phyloP scores from a whole-genome alignment of 768 basidiomycete genomes.

The Boletus fagicola region DNA sequence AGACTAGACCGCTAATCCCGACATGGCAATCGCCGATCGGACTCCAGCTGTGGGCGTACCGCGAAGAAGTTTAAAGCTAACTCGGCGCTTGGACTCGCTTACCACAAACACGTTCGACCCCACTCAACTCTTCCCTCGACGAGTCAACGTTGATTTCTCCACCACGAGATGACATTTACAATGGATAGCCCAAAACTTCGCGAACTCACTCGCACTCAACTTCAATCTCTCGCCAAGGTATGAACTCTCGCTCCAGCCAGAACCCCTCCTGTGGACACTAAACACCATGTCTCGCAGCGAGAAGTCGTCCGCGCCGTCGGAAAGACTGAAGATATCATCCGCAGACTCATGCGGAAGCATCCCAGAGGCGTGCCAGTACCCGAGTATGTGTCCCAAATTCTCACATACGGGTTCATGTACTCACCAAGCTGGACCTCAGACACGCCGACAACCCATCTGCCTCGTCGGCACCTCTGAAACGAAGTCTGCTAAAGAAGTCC shows the following conservation, averaged over 20 bases:
- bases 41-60: background rate
- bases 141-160: background rate
- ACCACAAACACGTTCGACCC: background rate
- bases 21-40: no score
- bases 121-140: background rate
- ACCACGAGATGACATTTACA: background rate
- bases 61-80: background rate
- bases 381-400: constrained; percentile 3
- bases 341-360: constrained; percentile 24
- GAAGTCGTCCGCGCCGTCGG: constrained; percentile 27
- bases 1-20: no score
- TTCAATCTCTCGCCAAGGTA: constrained; percentile 30
- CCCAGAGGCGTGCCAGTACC: constrained; percentile 27
- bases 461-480: constrained; percentile 5
- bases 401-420: background rate
- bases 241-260: background rate
- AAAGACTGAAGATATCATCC: constrained; percentile 30
- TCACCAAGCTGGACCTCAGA: constrained; percentile 3
- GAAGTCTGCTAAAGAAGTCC: background rate
- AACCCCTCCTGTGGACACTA: background rate
- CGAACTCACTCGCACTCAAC: constrained; percentile 18
- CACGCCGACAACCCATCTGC: background rate
- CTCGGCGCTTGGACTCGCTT: background rate
- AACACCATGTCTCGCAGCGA: constrained; percentile 13
- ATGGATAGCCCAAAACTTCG: constrained; percentile 23